Base-by-base conservation (phyloP, 306 rosid genomes). In the Echinosophora koreensis region DNA sequence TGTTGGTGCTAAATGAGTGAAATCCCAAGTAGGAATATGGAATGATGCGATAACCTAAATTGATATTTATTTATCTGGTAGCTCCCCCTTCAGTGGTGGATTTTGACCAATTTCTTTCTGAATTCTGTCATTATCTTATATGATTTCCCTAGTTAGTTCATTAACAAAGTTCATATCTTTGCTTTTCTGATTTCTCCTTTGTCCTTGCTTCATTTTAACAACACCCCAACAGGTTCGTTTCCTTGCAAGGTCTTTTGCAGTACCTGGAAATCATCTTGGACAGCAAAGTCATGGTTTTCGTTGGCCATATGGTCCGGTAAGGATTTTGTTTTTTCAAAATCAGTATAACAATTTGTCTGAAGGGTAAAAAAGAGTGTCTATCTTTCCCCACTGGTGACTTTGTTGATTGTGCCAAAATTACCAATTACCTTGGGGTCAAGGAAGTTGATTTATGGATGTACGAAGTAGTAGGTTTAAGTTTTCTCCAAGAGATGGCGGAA, bases 301-400 rank as follows among this genome's bases (percentile, higher is more conserved):
- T 58, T 95, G 98, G 98, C 98, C 98, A 61, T 95, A 92, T 87
- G 98, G 98, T 80, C 97, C 97, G 17, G 98, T 95, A 87, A 92
- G 96, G 55, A 41, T 71, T 54, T 71, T 58, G 7, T 32, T 62
- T 34, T 13, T 70, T 32, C 56, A 37, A 37, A 13, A 37, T 73
- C 17, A 15, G 5, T 14, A 38, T 35, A 38, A 34, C 44, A 22
- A 22, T 18, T 70, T 8, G 46, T 71, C 37, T 65, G 18, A 22
- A 56, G 59, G 71, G 18, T 17, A 46, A 22, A 46, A 57, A 42
- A 15, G 12, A 69, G 0, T 63, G 38, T 49, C 55, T 49, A 5
- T 49, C 35, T 39, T 44, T 59, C 79, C n/a, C 14, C 44, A 34
- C 38, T 5, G 11, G 27, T 73, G 51, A 58, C 34, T 10, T 37